A percentile compares a stretch with the other conserved stretches of the same genome.
These are phyloP conservation scores for Aspergillus neoniger DNA, from an alignment of 2,329 filamentous ascomycete species.

Conservation along the genomic window DNA sequence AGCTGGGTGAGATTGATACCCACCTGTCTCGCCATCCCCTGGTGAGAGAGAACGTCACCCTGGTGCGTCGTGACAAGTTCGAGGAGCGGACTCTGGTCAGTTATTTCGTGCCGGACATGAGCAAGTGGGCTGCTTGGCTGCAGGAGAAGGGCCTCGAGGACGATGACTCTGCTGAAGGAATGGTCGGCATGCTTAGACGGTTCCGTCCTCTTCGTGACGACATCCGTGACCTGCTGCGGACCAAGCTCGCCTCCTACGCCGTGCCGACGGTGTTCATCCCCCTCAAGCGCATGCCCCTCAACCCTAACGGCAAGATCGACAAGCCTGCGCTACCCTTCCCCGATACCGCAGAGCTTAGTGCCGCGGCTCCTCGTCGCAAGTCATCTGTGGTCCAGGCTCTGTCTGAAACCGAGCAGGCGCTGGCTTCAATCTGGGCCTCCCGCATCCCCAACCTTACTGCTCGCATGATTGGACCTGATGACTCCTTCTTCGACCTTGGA, in stretches of 20 bases:
- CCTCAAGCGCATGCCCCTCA: conserved; percentile 72
- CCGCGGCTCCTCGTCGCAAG: conserved; percentile 54
- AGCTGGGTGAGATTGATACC: conserved; percentile 88
- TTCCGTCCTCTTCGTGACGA: conserved; percentile 63
- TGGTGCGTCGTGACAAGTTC: conserved; percentile 79
- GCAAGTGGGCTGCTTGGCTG: conserved; percentile 72
- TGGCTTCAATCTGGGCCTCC: conserved; percentile 74
- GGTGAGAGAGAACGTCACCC: conserved; percentile 80
- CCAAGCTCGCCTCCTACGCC: conserved; percentile 71
- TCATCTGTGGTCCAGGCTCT: conserved; percentile 51
- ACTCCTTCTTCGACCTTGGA: conserved; percentile 75
- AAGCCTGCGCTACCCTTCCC: conserved; percentile 78
- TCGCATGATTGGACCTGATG: conserved; percentile 65
- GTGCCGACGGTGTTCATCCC: conserved; percentile 74
- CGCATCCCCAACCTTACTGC: conserved; percentile 68
- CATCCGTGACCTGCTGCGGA: conserved; percentile 68
- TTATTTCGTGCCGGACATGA: conserved; percentile 82
- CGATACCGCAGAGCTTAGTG: conserved; percentile 67
- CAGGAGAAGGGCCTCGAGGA: conserved; percentile 57
- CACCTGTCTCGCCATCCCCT: conserved; percentile 74
- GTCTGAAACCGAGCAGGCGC: conserved; percentile 61
- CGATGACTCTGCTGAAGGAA: conserved; percentile 49
- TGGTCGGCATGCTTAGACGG: conserved; percentile 59
- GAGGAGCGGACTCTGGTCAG: conserved; percentile 86
- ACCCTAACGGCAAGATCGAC: conserved; percentile 84